Percentiles rank a stretch among this genome's conserved stretches.
phyloP scores from a whole-genome alignment of 1,284 basidiomycete species.

The Melampsora larici-populina region DNA sequence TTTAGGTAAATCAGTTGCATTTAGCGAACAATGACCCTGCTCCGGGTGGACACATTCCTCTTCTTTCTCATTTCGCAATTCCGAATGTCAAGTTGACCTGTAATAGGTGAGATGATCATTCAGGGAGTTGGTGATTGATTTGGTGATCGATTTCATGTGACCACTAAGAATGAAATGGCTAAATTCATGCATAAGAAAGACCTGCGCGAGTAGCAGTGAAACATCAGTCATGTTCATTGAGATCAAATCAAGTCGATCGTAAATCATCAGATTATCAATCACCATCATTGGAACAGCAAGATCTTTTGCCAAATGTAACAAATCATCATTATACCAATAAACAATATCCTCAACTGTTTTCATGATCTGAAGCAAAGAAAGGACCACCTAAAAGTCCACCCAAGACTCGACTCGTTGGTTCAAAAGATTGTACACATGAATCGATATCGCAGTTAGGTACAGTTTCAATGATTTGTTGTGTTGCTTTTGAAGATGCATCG shows the following conservation, averaged over 20 bases:
- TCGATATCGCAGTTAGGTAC: slow-evolving; percentile 72
- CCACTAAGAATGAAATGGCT: too few species aligned
- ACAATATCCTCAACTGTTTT: slow-evolving; percentile 44
- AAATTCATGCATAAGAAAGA: slow-evolving; percentile 78
- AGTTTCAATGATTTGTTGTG: slow-evolving; percentile 69
- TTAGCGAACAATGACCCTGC: slow-evolving; percentile 74
- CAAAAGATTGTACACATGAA: slow-evolving; percentile 71
- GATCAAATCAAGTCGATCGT: too few species aligned
- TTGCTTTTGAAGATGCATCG: slow-evolving; percentile 69
- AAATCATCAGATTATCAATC: too few species aligned
- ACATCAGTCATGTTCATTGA: too few species aligned
- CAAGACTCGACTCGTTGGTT: slow-evolving; percentile 64
- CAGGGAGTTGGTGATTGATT: background rate
- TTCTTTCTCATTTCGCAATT: slow-evolving; percentile 65
- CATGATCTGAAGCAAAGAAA: slow-evolving; percentile 34
- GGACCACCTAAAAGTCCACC: slow-evolving; percentile 64
- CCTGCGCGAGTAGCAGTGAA: slow-evolving; percentile 77
- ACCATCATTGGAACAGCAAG: slow-evolving; percentile 74
- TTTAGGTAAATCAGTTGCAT: background rate
- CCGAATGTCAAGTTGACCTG: slow-evolving; percentile 56
- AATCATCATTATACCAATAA: slow-evolving; percentile 60
- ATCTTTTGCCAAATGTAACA: slow-evolving; percentile 74
- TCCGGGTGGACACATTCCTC: slow-evolving; percentile 77
- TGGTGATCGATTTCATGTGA: background rate
- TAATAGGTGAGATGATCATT: too few species aligned